phyloP scores from a whole-genome alignment of 306 rosid species.

The Lagenaria siceraria region DNA sequence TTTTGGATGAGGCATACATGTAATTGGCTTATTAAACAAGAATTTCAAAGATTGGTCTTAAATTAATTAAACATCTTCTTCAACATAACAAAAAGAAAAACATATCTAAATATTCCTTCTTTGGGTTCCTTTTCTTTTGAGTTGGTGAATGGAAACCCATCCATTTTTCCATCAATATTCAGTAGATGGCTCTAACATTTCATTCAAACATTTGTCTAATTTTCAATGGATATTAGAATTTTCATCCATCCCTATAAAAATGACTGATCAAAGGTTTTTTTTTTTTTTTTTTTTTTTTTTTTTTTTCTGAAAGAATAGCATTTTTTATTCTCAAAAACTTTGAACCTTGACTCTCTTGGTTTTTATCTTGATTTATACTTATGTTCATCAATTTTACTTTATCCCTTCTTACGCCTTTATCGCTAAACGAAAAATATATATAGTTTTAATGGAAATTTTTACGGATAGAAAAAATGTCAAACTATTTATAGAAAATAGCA shows the following conservation, averaged over 20 bases:
- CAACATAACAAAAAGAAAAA: neutral
- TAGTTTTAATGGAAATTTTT: no score
- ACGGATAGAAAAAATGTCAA: no score
- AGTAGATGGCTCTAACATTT: neutral
- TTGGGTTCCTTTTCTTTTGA: neutral
- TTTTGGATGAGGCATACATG: neutral
- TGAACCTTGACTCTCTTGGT: neutral
- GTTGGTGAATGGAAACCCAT: slow-evolving; percentile 1
- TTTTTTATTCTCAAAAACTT: neutral
- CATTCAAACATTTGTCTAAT: neutral
- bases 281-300: neutral
- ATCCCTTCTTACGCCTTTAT: no score
- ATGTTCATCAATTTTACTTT: no score
- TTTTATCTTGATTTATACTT: no score
- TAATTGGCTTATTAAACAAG: neutral
- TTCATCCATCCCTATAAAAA: neutral
- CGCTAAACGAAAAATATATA: no score
- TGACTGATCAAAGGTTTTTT: neutral
- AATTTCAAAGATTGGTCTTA: neutral
- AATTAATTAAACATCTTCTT: slow-evolving; percentile 1
- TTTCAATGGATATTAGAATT: neutral
- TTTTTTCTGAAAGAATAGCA: neutral
- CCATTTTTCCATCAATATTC: neutral
- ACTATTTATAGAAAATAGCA: no score
- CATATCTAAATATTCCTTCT: neutral